phyloP scores from a whole-genome alignment of 2,329 filamentous ascomycete genomes.

The Diaporthe eres region DNA sequence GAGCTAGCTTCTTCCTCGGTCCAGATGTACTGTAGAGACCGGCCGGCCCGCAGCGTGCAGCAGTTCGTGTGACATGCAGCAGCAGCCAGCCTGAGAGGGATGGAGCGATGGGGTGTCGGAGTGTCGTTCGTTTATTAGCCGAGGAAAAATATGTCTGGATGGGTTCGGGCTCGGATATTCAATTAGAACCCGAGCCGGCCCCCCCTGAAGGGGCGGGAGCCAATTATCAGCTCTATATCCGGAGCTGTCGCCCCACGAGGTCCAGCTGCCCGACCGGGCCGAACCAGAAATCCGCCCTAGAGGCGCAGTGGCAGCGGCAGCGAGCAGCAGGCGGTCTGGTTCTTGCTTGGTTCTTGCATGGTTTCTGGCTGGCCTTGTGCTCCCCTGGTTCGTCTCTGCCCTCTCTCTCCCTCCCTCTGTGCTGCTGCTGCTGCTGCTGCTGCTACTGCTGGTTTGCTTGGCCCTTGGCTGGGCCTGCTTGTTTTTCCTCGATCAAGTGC shows the following conservation, averaged over 20 bases:
- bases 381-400: background rate
- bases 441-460: background rate
- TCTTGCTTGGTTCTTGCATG: background rate
- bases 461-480: background rate
- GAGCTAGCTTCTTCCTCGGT: background rate
- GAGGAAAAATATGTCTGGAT: background rate
- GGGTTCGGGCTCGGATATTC: constrained; percentile 29
- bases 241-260: constrained; percentile 11
- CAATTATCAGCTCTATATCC: background rate
- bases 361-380: background rate
- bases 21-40: background rate
- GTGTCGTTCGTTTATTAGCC: constrained; percentile 7
- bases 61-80: constrained; percentile 2
- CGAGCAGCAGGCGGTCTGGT: background rate
- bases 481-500: constrained; percentile 6
- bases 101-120: background rate
- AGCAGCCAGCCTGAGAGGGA: background rate
- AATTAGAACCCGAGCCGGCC: constrained; percentile 27
- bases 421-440: background rate
- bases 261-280: constrained; percentile 32
- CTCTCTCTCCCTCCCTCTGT: background rate
- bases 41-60: constrained; percentile 5
- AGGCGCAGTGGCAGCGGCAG: background rate
- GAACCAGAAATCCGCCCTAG: constrained; percentile 30
- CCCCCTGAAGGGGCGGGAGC: background rate